These are phyloP conservation scores for Emiliania huxleyi DNA, from an alignment of 78 protist genomes.

Conservation along the genomic window DNA sequence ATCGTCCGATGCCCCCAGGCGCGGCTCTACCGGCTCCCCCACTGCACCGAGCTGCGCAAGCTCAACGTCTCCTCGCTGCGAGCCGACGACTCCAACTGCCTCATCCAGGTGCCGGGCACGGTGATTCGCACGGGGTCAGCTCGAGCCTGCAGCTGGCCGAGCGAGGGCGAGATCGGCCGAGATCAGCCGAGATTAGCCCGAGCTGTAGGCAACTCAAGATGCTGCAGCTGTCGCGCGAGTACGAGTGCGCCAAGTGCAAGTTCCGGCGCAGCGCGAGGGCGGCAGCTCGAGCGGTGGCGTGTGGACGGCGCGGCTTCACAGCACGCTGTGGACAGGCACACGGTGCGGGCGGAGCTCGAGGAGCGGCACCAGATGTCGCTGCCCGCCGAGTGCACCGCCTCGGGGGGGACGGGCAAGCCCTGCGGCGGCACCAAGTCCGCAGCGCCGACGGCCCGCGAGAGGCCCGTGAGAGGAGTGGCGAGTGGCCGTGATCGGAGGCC, in stretches of 20 bases:
- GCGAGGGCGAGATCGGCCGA: too few relatives aligned
- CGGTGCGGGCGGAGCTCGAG: background rate
- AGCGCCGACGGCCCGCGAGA: too few relatives aligned
- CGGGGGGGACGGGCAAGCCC: background rate
- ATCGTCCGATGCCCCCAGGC: too few relatives aligned
- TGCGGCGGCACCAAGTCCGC: background rate
- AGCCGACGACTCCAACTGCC: background rate
- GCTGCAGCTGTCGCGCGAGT: background rate
- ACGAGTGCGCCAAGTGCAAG: background rate
- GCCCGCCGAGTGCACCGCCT: background rate
- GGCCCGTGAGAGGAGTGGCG: too few relatives aligned
- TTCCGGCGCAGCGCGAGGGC: too few relatives aligned
- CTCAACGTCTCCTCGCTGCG: background rate
- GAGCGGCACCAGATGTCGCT: background rate
- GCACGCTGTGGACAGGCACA: too few relatives aligned
- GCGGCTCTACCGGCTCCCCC: background rate
- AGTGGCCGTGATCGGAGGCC: background rate
- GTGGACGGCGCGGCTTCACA: too few relatives aligned
- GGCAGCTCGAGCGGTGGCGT: too few relatives aligned
- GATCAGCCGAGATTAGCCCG: too few relatives aligned
- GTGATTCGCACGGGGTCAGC: background rate
- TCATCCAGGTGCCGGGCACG: background rate
- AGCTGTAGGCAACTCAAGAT: background rate
- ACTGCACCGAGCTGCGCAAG: background rate
- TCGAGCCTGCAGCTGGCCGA: too few relatives aligned